Evolutionary conservation across 1,284 basidiomycete species (phyloP).

Genomic region (Termitomyces sp.): DNA sequence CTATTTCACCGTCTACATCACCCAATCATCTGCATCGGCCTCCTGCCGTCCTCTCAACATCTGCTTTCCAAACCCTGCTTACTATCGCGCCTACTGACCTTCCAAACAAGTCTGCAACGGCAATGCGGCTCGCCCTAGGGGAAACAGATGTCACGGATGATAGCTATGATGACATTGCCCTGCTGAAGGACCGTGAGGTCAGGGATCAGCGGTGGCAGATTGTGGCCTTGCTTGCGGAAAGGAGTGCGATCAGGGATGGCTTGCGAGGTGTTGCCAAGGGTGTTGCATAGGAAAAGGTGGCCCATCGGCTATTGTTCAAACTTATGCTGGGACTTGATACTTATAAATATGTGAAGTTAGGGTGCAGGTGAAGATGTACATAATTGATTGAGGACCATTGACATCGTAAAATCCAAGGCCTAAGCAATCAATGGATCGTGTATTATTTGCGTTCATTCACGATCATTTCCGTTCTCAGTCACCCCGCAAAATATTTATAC

Average conservation of each 20-base stretch:
- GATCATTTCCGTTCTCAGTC: too few species aligned
- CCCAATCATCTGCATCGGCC: slow-evolving; percentile 35
- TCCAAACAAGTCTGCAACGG: slow-evolving; percentile 70
- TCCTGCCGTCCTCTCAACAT: slow-evolving; percentile 50
- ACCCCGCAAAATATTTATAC: background rate
- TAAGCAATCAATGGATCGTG: too few species aligned
- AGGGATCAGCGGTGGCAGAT: slow-evolving; percentile 70
- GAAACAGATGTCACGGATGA: slow-evolving; percentile 42
- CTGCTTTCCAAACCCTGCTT: slow-evolving; percentile 72
- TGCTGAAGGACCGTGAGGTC: slow-evolving; percentile 60
- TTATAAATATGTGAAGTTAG: background rate
- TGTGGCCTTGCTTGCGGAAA: slow-evolving; percentile 64
- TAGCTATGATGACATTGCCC: slow-evolving; percentile 48
- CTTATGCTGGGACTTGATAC: background rate
- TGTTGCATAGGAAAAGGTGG: slow-evolving; percentile 1
- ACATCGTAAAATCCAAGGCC: too few species aligned
- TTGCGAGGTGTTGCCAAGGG: slow-evolving; percentile 28
- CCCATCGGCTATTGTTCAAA: background rate
- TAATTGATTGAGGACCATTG: background rate
- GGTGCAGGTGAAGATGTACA: background rate
- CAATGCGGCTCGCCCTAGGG: slow-evolving; percentile 59
- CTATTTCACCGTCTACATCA: slow-evolving; percentile 59
- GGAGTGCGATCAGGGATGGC: slow-evolving; percentile 67
- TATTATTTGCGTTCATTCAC: too few species aligned
- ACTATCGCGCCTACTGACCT: slow-evolving; percentile 71